Conservation (phyloP, 352 stramenopile genomes). For the Thraustochytrium sp. region DNA sequence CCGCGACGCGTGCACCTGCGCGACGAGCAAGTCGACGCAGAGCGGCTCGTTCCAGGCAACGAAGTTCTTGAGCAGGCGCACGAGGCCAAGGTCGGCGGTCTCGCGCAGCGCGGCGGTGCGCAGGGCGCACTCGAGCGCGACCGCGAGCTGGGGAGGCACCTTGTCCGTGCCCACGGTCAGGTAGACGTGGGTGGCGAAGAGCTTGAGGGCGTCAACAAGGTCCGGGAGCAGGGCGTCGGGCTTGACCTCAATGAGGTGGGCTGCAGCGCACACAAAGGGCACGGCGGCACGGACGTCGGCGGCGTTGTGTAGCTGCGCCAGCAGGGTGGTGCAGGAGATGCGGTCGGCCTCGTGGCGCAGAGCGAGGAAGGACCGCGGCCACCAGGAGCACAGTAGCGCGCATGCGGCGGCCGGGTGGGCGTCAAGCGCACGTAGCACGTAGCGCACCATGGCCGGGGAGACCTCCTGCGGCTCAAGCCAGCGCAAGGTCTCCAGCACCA, state of each 20-base stretch:
- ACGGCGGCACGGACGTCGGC: neutral
- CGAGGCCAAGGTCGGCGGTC: neutral
- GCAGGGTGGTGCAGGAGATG: neutral
- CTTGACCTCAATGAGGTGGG: neutral
- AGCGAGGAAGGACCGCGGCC: neutral
- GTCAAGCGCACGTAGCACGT: neutral
- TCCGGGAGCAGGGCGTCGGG: neutral
- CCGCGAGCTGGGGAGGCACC: neutral
- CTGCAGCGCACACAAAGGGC: neutral
- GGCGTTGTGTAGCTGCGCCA: neutral
- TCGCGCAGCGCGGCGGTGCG: neutral
- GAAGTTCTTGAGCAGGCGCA: neutral
- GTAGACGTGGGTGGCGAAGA: neutral
- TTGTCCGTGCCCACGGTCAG: neutral
- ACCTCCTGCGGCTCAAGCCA: neutral
- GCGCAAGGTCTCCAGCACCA: neutral
- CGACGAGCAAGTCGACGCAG: neutral
- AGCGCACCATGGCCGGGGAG: neutral
- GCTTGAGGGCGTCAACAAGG: neutral
- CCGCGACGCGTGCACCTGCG: neutral
- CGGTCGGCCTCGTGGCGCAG: neutral
- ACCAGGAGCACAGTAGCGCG: constrained; percentile 6
- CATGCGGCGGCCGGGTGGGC: neutral
- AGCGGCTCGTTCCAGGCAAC: neutral
- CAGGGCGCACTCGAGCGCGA: neutral